A percentile compares a stretch with the other conserved stretches of the same genome.
Conservation (phyloP, 169 alveolate genomes). For the Miamiensis avidus region DNA sequence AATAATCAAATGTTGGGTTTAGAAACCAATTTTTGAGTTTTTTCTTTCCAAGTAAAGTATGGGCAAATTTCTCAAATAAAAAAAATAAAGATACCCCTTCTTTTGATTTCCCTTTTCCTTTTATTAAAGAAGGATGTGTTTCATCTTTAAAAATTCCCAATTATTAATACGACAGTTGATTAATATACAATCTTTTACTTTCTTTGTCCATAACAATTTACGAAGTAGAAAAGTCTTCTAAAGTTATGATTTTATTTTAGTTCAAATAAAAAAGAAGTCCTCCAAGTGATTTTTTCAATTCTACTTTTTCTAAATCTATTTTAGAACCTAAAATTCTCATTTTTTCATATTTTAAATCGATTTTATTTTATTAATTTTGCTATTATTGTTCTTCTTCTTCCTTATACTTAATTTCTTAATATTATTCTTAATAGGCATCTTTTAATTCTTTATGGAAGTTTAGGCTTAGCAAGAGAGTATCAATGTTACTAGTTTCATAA, state of each 20-base stretch:
- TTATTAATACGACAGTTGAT: background rate
- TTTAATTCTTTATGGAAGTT: no score
- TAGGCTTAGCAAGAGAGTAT: no score
- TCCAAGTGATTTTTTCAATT: background rate
- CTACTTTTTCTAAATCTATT: background rate
- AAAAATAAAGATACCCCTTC: background rate
- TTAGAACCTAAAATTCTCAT: background rate
- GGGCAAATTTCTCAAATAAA: background rate
- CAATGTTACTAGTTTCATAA: no score
- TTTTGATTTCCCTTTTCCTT: background rate
- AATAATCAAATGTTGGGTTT: background rate
- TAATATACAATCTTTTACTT: no score
- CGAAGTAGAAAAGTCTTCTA: background rate
- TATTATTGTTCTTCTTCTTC: no score
- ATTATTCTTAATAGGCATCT: no score
- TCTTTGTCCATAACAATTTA: no score
- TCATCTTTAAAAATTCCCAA: background rate
- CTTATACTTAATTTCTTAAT: no score
- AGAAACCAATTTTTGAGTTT: background rate
- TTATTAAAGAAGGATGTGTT: background rate
- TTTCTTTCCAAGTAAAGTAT: background rate
- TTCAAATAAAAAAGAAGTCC: background rate
- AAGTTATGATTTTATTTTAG: no score
- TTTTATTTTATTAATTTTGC: no score
- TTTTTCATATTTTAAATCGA: no score